phyloP scores from a whole-genome alignment of 805 yeast species.

The Lipomyces yamanashiensis region DNA sequence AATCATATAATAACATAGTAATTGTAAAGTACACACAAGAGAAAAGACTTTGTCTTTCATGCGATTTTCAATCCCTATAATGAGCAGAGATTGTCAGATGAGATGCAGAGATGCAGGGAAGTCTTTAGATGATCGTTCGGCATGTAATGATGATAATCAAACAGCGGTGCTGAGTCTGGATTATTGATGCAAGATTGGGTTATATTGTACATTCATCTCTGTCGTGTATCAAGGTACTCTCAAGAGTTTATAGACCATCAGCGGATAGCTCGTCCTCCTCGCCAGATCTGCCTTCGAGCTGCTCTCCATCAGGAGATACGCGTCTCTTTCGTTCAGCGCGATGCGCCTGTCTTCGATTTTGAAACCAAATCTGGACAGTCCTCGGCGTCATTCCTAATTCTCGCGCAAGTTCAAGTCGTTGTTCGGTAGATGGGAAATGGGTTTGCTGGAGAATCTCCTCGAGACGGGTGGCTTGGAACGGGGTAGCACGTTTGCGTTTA shows the following conservation, averaged over 20 bases:
- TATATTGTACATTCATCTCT: too few species aligned
- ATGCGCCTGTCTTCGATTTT: conserved; percentile 65
- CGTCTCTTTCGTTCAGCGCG: conserved; percentile 34
- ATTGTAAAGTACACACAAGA: too few species aligned
- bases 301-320: background rate
- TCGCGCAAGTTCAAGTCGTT: conserved; percentile 69
- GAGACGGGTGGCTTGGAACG: conserved; percentile 73
- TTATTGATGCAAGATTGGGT: too few species aligned
- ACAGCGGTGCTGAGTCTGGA: too few species aligned
- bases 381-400: conserved; percentile 84
- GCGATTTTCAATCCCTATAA: too few species aligned
- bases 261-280: conserved; percentile 6
- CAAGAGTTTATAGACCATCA: background rate
- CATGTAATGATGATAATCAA: too few species aligned
- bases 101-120: background rate
- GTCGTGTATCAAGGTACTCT: too few species aligned
- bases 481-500: conserved; percentile 74
- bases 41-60: too few species aligned
- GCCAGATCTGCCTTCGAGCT: background rate
- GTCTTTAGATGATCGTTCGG: too few species aligned
- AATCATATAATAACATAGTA: too few species aligned
- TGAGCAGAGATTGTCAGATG: too few species aligned
- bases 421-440: conserved; percentile 76
- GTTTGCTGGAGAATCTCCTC: conserved; percentile 73
- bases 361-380: conserved; percentile 80